Evolutionary conservation across 2,329 filamentous ascomycete species (phyloP).

Genomic region (Diaporthe eres): DNA sequence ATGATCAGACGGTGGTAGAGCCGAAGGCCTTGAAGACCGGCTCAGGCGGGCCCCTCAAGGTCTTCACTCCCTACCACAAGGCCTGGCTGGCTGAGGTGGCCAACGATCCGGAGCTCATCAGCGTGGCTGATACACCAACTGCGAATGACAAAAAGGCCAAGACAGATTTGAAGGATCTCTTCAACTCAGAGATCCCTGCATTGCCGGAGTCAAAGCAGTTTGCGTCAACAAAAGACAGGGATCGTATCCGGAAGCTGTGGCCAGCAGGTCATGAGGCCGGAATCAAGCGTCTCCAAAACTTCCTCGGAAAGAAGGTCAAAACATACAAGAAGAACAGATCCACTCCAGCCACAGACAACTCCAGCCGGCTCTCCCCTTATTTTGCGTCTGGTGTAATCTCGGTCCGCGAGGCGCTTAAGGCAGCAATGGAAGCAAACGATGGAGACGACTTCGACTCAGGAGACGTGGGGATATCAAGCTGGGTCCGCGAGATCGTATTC

Average conservation of each 20-base stretch:
- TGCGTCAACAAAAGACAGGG: conserved; percentile 48
- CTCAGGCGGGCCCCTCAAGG: conserved; percentile 44
- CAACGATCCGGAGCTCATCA: conserved; percentile 63
- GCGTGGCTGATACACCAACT: conserved; percentile 52
- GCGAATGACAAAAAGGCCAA: conserved; percentile 51
- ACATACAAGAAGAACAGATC: conserved; percentile 51
- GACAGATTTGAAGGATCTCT: conserved; percentile 45
- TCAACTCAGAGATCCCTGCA: conserved; percentile 48
- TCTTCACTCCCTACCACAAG: conserved; percentile 48
- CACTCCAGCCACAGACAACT: conserved; percentile 51
- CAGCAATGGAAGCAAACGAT: conserved; percentile 36
- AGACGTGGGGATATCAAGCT: conserved; percentile 43
- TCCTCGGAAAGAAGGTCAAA: conserved; percentile 50
- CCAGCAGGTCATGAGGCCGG: conserved; percentile 52
- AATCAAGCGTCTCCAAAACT: conserved; percentile 49
- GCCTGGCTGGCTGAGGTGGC: conserved; percentile 55
- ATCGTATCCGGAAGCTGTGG: conserved; percentile 53
- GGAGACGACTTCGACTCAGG: conserved; percentile 33
- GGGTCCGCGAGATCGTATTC: conserved; percentile 48
- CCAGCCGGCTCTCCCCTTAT: conserved; percentile 53
- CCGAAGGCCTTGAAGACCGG: conserved; percentile 43
- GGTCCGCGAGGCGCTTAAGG: conserved; percentile 44
- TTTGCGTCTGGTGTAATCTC: conserved; percentile 50
- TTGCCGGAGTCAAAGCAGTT: conserved; percentile 51
- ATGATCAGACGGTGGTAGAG: conserved; percentile 46